Evolutionary conservation across 768 basidiomycete genomes (phyloP), one percentile per base, ranked within the genome.

Genomic region (Agrocybe praecox): DNA sequence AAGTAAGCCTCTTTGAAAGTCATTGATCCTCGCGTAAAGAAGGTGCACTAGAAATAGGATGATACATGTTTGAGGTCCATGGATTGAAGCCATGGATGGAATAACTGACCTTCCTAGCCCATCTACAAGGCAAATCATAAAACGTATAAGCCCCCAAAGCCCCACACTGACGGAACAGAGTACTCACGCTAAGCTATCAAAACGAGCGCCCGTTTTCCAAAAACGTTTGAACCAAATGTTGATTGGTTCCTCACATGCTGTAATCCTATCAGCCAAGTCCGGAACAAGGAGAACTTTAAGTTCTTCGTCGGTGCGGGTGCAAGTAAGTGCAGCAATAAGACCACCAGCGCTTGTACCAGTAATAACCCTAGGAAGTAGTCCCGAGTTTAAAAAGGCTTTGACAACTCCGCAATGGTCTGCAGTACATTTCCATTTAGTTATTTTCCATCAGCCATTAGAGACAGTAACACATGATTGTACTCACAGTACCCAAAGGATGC

Each of bases 1-100:
- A 93, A 74, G 65, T 96, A 98, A 1, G 96, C 96, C 69, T 99
- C 97, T 48, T 85, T 86, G 75, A 99, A 99, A 1, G 96, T 98
- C 83, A 92, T 85, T 1, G 92, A 94, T 2, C 96, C 96, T 57
- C 87, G 82, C 8, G 94, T 96, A 69, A 96, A 98, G 75, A 93
- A 99, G 12, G 85, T 77, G 50, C 89, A 84, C 93, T 94, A 55
- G 40, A 26, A 49, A 33, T n/a, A n/a, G n/a, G n/a, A n/a, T n/a
- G n/a, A n/a, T n/a, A n/a, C n/a, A n/a, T n/a, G n/a, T n/a, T n/a
- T n/a, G n/a, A n/a, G n/a, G n/a, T n/a, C n/a, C n/a, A n/a, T n/a
- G n/a, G n/a, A n/a, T n/a, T n/a, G n/a, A n/a, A n/a, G n/a, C n/a
- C n/a, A n/a, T n/a, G n/a, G n/a, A n/a, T n/a, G n/a, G n/a, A n/a